Base-by-base conservation (phyloP, 208 protist species). In the Trypanosoma cruzi region DNA sequence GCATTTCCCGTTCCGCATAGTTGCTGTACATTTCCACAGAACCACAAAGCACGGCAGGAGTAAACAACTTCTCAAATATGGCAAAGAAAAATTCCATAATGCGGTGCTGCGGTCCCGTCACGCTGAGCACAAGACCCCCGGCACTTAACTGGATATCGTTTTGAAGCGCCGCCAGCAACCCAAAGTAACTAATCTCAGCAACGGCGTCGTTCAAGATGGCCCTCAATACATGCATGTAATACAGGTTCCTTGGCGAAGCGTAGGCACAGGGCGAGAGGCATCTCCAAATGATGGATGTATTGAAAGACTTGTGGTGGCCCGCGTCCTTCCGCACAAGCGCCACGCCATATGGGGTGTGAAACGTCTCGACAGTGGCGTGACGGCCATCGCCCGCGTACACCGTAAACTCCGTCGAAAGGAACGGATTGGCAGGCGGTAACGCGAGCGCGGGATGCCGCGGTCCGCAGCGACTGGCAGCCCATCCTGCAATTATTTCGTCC, bases 381-480 rank as follows among this genome's bases (percentile, higher is more conserved):
- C 72, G 56, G 29, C 66, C 68, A 44, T 56, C 49, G 6, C 26
- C n/a, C 16, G 69, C 58, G 68, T 79, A 78, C 18, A 91, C 24
- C 7, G 78, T 88, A 57, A 95, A 87, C 58, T 92, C 86, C 8
- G 79, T 89, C 22, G 86, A 59, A n/a, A 95, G 61, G 64, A 85
- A 95, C 6, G 84, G 89, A 57, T 95, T 95, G 36, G 14, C 49
- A 60, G 55, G 68, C 58, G 24, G 89, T 52, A 63, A 64, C 48
- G 24, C 11, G 14, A 69, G 40, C 26, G 5, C 60, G 16, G 22
- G 24, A 26, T 68, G 58, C 32, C n/a, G 22, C 36, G 64, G 73
- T 4, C 48, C 37, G 42, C 53, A 24, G 28, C 82, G 52, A 32
- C 64, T 71, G n/a, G 37, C 53, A 26, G 62, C 36, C 86, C 89